Evolutionary conservation across 305 asterid species (phyloP).

Genomic region (Salvia sclarea): DNA sequence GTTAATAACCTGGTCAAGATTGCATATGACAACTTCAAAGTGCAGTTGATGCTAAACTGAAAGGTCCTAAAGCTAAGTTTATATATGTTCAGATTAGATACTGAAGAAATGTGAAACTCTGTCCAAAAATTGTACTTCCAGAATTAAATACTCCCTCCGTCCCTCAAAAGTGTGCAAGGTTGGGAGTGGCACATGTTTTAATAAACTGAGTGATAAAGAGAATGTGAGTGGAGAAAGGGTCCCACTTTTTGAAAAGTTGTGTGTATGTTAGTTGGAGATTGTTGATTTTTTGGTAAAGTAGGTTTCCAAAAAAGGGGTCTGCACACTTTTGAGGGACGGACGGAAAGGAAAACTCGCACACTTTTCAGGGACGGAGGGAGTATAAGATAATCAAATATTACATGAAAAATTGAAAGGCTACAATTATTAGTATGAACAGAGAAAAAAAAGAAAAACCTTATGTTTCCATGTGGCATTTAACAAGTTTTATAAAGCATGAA

Average conservation of each 20-base stretch:
- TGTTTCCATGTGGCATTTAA: not conserved
- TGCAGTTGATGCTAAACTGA: not conserved
- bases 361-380: too few relatives aligned
- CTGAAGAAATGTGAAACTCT: not conserved
- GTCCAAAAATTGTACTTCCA: not conserved
- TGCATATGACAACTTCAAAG: not conserved
- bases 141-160: too few relatives aligned
- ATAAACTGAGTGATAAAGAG: too few relatives aligned
- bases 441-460: not conserved
- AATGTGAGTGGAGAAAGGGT: too few relatives aligned
- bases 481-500: slow-evolving; percentile 11
- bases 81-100: not conserved
- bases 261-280: too few relatives aligned
- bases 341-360: too few relatives aligned
- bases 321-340: too few relatives aligned
- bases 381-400: not conserved
- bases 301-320: too few relatives aligned
- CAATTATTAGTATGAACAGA: not conserved
- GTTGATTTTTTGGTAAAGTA: too few relatives aligned
- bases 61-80: not conserved
- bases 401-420: not conserved
- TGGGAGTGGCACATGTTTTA: too few relatives aligned
- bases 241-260: too few relatives aligned
- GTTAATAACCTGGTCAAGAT: slow-evolving; percentile 8
- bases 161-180: too few relatives aligned